Conservation (phyloP, 1,139 yeast species). For the Zhuliangozyma parablackwelliae region DNA sequence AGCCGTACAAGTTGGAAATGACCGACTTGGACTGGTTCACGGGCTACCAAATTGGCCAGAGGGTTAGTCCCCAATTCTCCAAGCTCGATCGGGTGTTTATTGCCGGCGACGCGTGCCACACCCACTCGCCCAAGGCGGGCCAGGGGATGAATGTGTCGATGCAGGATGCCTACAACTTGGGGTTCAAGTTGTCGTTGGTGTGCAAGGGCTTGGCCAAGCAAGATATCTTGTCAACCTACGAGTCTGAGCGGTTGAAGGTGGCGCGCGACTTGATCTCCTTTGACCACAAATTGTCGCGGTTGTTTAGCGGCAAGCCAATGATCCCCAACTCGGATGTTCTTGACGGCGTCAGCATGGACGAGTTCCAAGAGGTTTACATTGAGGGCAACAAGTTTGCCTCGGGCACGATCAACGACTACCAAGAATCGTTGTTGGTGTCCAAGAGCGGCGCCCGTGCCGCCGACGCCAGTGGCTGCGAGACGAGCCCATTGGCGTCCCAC, state of each 20-base stretch:
- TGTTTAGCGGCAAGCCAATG: slow-evolving; percentile 27
- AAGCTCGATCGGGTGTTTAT: slow-evolving; percentile 23
- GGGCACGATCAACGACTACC: slow-evolving; percentile 28
- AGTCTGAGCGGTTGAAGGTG: slow-evolving; percentile 24
- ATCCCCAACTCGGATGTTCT: slow-evolving; percentile 12
- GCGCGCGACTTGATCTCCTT: slow-evolving; percentile 30
- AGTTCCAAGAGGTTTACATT: slow-evolving; percentile 21
- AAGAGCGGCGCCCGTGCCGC: slow-evolving; percentile 2
- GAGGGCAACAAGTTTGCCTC: slow-evolving; percentile 28
- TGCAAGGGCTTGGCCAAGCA: slow-evolving; percentile 19
- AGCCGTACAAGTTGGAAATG: slow-evolving; percentile 26
- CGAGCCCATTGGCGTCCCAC: slow-evolving; percentile 15
- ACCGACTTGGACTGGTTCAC: slow-evolving; percentile 27
- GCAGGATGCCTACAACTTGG: slow-evolving; percentile 29
- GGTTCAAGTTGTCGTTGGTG: slow-evolving; percentile 33
- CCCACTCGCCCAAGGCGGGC: slow-evolving; percentile 37
- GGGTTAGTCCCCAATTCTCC: slow-evolving; percentile 24
- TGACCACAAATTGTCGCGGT: slow-evolving; percentile 26
- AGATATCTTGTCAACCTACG: slow-evolving; percentile 25
- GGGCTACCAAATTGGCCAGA: slow-evolving; percentile 33
- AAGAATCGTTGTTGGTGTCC: slow-evolving; percentile 13
- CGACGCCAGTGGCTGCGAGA: slow-evolving; percentile 6
- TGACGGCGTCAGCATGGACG: slow-evolving; percentile 23
- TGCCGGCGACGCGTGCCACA: slow-evolving; percentile 37
- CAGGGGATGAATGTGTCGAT: slow-evolving; percentile 35